Evolutionary conservation across 306 rosid species (phyloP).

Genomic region (Adenanthera pavonina): DNA sequence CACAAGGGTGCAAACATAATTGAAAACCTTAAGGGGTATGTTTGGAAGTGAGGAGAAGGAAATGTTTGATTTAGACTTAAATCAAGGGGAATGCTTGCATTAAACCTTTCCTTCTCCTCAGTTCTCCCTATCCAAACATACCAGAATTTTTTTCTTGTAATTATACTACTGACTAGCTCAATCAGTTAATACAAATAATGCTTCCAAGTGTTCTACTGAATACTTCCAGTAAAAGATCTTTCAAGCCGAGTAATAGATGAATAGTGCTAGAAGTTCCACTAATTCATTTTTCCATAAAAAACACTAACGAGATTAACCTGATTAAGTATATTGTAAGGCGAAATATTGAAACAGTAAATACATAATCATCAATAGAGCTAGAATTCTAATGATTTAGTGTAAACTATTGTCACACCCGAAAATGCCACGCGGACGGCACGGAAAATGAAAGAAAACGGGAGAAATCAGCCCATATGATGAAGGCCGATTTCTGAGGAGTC

Average conservation of each 20-base stretch:
- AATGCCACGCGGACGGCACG: too few relatives aligned
- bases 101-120: background rate
- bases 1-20: background rate
- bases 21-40: background rate
- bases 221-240: background rate
- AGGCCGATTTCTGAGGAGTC: too few relatives aligned
- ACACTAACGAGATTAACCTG: background rate
- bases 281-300: background rate
- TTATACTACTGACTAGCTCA: background rate
- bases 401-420: background rate
- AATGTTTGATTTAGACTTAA: background rate
- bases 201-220: constrained; percentile 23
- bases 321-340: background rate
- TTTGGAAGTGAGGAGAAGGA: background rate
- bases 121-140: background rate
- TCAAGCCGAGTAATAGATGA: constrained; percentile 13
- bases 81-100: background rate
- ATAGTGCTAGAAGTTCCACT: background rate
- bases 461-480: too few relatives aligned
- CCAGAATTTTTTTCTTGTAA: background rate
- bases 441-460: too few relatives aligned
- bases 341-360: background rate
- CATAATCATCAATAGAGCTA: background rate
- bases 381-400: background rate
- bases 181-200: constrained; percentile 11